Evolutionary conservation across 371 early-diverging fungal species (phyloP), one percentile per base, ranked within the genome.

Genomic region (Mortierella sp.): DNA sequence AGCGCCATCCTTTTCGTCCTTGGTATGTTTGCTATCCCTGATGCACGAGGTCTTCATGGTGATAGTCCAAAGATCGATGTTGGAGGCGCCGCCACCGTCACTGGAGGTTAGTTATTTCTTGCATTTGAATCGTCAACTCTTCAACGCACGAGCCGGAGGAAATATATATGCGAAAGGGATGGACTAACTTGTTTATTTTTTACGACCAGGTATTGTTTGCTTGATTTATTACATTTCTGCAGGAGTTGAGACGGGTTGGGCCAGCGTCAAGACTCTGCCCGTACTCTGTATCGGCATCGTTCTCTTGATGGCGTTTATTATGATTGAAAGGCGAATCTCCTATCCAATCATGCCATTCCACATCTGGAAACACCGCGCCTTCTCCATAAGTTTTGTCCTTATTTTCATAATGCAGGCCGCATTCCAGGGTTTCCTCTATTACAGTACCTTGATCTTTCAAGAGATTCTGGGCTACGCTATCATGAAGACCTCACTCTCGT

Each of bases 331-430:
- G 53, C 66, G 65, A 5, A 75, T 75, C 64, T 65, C 81, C 0
- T 71, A 80, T 56, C 81, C 75, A 0, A 80, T 80, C 59, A 80
- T 80, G 81, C 81, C 81, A n/a, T 75, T 80, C 66, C 81, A 75
- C 34, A 67, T 80, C 62, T 80, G 81, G 81, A 80, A 70, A 43
- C 70, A 75, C 64, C 60, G 61, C 2, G 75, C 70, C 37, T 80
- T 80, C 58, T 28, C 75, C 13, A 43, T n/a, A 42, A 80, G 81
- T 32, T 80, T 80, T 31, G 68, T 55, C 4, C 35, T 80, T 23
- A 75, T 75, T 37, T 80, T 80, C 47, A 74, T 64, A 35, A 70
- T 74, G 71, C 75, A 74, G 57, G 81, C 81, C 2, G 51, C 67
- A 3, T 80, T 80, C 72, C 81, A 80, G 43, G 81, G 81, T 3